A percentile compares a stretch with the other conserved stretches of the same genome.
Conservation (phyloP, 2,329 filamentous ascomycete species). For the Colletotrichum sp. region DNA sequence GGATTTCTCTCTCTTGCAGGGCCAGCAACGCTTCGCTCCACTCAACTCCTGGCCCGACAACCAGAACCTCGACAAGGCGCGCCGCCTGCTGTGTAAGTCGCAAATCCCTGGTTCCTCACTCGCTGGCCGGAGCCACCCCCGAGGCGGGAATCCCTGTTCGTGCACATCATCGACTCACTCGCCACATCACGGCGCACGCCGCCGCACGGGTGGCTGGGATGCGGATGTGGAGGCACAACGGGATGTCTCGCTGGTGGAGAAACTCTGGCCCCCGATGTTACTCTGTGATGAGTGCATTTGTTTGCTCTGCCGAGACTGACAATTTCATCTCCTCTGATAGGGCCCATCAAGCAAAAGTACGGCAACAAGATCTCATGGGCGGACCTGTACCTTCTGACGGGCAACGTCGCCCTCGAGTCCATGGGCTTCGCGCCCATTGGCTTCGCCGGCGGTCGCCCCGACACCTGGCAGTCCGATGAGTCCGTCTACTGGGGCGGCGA, state of each 20-base stretch:
- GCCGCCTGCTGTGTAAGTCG: conserved; percentile 63
- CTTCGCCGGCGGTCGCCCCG: conserved; percentile 74
- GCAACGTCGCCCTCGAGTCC: conserved; percentile 78
- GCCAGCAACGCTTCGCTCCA: conserved; percentile 80
- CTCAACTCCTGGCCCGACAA: conserved; percentile 87
- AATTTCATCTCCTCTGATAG: neutral
- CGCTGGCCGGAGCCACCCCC: neutral
- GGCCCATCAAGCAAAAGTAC: conserved; percentile 83
- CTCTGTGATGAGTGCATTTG: neutral
- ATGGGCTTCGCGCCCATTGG: conserved; percentile 79
- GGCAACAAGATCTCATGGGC: conserved; percentile 84
- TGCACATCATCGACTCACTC: neutral
- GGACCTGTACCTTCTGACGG: conserved; percentile 72
- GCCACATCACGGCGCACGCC: neutral
- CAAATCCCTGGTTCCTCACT: neutral
- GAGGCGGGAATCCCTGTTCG: neutral
- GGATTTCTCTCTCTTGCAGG: conserved; percentile 33
- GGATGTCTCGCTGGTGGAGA: neutral
- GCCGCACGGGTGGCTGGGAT: neutral
- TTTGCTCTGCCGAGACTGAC: neutral
- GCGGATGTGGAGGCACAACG: neutral
- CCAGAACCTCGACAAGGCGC: conserved; percentile 78
- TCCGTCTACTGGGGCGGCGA: conserved; percentile 80
- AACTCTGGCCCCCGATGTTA: neutral
- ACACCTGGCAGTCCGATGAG: conserved; percentile 79